Evolutionary conservation across 352 stramenopile species (phyloP).

Genomic region (Globisporangium takayamanum): DNA sequence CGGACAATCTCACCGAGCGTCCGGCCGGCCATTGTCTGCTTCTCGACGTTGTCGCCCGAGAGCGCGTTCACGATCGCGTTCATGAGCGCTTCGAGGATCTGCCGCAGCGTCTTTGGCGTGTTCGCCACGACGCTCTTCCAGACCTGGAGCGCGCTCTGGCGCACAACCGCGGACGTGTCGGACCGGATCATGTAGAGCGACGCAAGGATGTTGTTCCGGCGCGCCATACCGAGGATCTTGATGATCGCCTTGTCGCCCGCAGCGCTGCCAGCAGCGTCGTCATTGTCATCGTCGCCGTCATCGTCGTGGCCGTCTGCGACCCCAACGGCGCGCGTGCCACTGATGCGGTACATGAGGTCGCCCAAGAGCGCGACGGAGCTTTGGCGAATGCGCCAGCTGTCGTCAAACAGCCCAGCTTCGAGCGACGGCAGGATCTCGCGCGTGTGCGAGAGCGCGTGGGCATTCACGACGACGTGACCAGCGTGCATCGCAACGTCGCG

Average conservation of each 20-base stretch:
- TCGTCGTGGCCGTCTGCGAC: slow-evolving; percentile 41
- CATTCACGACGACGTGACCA: slow-evolving; percentile 97
- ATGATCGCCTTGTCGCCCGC: slow-evolving; percentile 83
- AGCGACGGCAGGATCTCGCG: slow-evolving; percentile 97
- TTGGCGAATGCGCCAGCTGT: slow-evolving; percentile 98
- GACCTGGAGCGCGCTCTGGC: slow-evolving; percentile 94
- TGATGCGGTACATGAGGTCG: slow-evolving; percentile 96
- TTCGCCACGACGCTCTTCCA: slow-evolving; percentile 99
- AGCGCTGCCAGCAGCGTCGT: slow-evolving; percentile 75
- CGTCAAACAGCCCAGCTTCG: slow-evolving; percentile 94
- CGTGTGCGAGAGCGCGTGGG: slow-evolving; percentile 94
- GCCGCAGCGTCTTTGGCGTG: slow-evolving; percentile 95
- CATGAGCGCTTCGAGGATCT: slow-evolving; percentile 97
- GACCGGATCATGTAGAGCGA: slow-evolving; percentile 98
- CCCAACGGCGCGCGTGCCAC: slow-evolving; percentile 92
- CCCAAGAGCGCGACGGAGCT: slow-evolving; percentile 96
- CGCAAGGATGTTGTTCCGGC: slow-evolving; percentile 93
- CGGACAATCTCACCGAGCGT: slow-evolving; percentile 98
- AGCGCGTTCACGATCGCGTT: slow-evolving; percentile 94
- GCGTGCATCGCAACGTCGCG: slow-evolving; percentile 96
- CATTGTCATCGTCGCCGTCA: slow-evolving; percentile 77
- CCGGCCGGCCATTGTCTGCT: slow-evolving; percentile 85
- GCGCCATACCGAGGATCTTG: slow-evolving; percentile 91
- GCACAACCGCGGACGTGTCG: slow-evolving; percentile 95
- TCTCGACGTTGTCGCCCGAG: slow-evolving; percentile 85